These are phyloP conservation scores for Asterophora lycoperdoides DNA, from an alignment of 768 basidiomycete genomes.

Conservation along the genomic window DNA sequence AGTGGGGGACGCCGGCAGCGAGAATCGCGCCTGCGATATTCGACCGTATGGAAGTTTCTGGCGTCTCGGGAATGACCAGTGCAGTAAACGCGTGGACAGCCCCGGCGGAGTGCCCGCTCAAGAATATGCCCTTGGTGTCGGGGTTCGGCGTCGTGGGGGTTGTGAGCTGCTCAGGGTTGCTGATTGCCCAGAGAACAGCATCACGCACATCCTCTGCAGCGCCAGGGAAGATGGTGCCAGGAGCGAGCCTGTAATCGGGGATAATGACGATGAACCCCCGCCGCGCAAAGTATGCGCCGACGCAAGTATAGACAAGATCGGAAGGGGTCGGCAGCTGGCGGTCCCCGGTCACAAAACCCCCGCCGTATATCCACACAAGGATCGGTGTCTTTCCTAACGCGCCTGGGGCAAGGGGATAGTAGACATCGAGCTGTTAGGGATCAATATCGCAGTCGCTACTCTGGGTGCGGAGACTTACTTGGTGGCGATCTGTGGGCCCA, in stretches of 20 bases:
- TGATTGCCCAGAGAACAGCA: conserved; percentile 50
- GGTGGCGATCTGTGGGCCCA: conserved; percentile 47
- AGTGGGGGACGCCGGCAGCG: conserved; percentile 42
- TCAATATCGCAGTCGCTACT: too few species aligned
- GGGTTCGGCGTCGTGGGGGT: conserved; percentile 28
- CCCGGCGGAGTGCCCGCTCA: conserved; percentile 64
- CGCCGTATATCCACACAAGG: conserved; percentile 65
- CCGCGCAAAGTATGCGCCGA: conserved; percentile 59
- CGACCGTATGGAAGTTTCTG: conserved; percentile 23
- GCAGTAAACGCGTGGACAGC: conserved; percentile 45
- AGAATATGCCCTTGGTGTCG: conserved; percentile 38
- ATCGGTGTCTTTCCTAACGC: conserved; percentile 37
- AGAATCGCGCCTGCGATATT: conserved; percentile 44
- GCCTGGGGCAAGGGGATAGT: conserved; percentile 43
- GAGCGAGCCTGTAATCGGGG: conserved; percentile 65
- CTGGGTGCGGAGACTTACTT: conserved; percentile 27
- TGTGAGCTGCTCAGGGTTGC: conserved; percentile 30
- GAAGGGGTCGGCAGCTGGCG: conserved; percentile 43
- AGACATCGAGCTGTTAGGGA: conserved; percentile 54
- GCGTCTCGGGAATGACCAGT: conserved; percentile 34
- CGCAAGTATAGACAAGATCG: conserved; percentile 49
- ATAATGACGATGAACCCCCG: conserved; percentile 60
- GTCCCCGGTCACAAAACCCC: conserved; percentile 52
- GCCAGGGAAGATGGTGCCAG: conserved; percentile 51
- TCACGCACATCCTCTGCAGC: conserved; percentile 56